Conservation (phyloP, 169 alveolate genomes). For the Cryptosporidium viatorum region DNA sequence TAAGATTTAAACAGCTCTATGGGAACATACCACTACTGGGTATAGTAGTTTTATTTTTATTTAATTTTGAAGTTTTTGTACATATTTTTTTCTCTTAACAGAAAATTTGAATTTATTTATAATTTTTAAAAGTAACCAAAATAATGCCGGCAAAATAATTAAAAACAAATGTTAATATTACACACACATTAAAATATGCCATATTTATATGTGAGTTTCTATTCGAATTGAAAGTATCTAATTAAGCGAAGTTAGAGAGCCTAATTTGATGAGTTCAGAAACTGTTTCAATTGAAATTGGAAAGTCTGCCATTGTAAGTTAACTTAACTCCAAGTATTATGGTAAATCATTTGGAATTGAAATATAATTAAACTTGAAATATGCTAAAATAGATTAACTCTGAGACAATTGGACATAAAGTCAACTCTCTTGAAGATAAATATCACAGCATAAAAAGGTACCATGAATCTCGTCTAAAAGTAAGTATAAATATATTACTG, state of each 20-base stretch:
- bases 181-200: neutral
- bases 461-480: slow-evolving; percentile 29
- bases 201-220: neutral
- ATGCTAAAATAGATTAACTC: slow-evolving; percentile 1
- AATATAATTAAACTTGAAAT: neutral
- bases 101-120: no score
- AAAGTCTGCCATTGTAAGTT: slow-evolving; percentile 23
- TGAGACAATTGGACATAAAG: slow-evolving; percentile 30
- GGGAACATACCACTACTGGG: neutral
- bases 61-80: no score
- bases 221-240: neutral
- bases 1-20: neutral
- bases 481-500: neutral
- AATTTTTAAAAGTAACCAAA: neutral
- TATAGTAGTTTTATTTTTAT: neutral
- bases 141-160: neutral
- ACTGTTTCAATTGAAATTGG: neutral
- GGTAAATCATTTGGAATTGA: neutral
- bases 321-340: neutral
- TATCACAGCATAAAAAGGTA: neutral
- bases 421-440: slow-evolving; percentile 31
- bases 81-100: neutral
- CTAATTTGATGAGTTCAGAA: neutral
- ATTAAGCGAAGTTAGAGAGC: neutral
- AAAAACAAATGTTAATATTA: no score